These are phyloP conservation scores for Aspergillus hortae DNA, from an alignment of 2,329 filamentous ascomycete genomes.

Conservation along the genomic window DNA sequence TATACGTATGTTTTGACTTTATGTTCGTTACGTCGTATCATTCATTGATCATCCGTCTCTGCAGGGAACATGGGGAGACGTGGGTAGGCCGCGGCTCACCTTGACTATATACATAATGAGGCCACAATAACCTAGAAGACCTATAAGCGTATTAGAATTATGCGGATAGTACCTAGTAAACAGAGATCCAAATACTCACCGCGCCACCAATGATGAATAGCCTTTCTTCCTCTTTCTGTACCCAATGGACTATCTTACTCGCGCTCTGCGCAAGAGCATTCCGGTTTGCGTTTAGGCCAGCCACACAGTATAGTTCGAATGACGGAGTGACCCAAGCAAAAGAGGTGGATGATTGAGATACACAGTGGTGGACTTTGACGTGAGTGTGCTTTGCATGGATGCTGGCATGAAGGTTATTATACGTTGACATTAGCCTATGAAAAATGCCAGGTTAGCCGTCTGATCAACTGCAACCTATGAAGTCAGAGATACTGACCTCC, in stretches of 20 bases:
- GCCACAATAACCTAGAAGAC: background rate
- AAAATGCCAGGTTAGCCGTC: background rate
- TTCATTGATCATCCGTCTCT: background rate
- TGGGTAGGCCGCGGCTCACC: too few species aligned
- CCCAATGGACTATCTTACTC: constrained; percentile 88
- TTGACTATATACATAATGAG: background rate
- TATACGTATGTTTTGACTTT: background rate
- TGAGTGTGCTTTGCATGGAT: constrained; percentile 82
- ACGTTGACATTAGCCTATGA: constrained; percentile 69
- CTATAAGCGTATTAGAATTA: background rate
- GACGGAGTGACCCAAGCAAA: constrained; percentile 87
- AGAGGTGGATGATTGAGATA: constrained; percentile 70
- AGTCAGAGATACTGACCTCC: constrained; percentile 48
- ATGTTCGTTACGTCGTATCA: background rate
- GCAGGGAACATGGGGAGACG: too few species aligned
- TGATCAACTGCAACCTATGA: background rate
- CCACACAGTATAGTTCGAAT: constrained; percentile 96
- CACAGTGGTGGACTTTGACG: constrained; percentile 79
- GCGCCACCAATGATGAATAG: constrained; percentile 98
- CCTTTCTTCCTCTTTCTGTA: constrained; percentile 84
- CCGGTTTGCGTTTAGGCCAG: constrained; percentile 63
- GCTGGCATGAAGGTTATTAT: constrained; percentile 77
- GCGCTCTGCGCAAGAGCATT: constrained; percentile 76
- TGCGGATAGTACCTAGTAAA: too few species aligned
- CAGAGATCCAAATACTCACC: constrained; percentile 46